phyloP scores from a whole-genome alignment of 2,329 filamentous ascomycete species.

The Alternaria postmessia region DNA sequence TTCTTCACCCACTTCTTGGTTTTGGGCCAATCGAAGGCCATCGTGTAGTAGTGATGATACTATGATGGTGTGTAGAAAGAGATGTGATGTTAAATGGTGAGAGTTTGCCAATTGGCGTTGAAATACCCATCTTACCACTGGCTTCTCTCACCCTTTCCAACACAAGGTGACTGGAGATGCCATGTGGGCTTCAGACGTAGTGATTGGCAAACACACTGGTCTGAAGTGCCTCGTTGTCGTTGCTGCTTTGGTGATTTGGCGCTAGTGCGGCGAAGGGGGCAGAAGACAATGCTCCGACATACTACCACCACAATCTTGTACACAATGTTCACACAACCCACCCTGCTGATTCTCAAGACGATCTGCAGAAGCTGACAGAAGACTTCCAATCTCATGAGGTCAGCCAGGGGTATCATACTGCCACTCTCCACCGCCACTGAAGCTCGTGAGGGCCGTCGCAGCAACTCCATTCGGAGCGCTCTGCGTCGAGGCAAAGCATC shows the following conservation, averaged over 20 bases:
- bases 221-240: background rate
- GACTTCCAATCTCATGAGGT: background rate
- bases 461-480: background rate
- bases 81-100: background rate
- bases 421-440: background rate
- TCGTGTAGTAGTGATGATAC: background rate
- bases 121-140: background rate
- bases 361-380: background rate
- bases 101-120: background rate
- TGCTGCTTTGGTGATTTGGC: background rate
- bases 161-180: conserved; percentile 1
- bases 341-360: background rate
- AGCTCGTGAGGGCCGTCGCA: background rate
- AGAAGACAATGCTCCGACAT: background rate
- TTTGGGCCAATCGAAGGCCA: background rate
- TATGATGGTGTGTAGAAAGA: background rate
- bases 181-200: background rate
- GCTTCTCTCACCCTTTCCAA: background rate
- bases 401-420: background rate
- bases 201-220: background rate
- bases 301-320: background rate
- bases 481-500: background rate
- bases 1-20: background rate
- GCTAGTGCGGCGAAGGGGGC: background rate
- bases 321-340: background rate